Evolutionary conservation across 164 flowering plant genomes (phyloP).

Genomic region (Cinnamomum chago): DNA sequence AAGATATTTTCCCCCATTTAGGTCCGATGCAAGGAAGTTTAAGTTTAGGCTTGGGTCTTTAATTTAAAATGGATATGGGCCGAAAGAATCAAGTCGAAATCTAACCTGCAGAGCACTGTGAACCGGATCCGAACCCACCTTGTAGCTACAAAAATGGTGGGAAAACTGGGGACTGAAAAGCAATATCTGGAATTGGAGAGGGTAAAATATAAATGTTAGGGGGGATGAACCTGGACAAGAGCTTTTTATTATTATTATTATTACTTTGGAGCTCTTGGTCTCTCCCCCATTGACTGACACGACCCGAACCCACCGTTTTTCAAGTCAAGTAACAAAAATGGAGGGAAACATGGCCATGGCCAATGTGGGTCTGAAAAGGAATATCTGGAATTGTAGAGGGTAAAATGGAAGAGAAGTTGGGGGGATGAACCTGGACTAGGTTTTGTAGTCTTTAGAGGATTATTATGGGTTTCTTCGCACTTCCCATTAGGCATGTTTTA

Average conservation of each 20-base stretch:
- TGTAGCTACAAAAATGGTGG: background rate
- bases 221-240: constrained; percentile 25
- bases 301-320: background rate
- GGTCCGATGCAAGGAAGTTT: too few species aligned
- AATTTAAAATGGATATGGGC: too few species aligned
- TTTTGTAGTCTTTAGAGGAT: background rate
- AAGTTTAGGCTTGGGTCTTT: too few species aligned
- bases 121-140: too few species aligned
- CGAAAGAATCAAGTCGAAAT: too few species aligned
- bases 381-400: background rate
- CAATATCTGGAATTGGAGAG: background rate
- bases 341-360: background rate
- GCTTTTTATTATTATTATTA: background rate
- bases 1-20: too few species aligned
- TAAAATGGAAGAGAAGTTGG: background rate
- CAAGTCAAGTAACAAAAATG: background rate
- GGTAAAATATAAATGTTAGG: background rate
- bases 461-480: too few species aligned
- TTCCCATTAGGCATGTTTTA: too few species aligned
- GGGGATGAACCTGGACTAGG: constrained; percentile 10
- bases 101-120: too few species aligned
- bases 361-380: background rate
- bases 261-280: background rate
- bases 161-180: background rate
- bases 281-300: too few species aligned